phyloP scores from a whole-genome alignment of 352 stramenopile species.

The Achlya hypogyna region DNA sequence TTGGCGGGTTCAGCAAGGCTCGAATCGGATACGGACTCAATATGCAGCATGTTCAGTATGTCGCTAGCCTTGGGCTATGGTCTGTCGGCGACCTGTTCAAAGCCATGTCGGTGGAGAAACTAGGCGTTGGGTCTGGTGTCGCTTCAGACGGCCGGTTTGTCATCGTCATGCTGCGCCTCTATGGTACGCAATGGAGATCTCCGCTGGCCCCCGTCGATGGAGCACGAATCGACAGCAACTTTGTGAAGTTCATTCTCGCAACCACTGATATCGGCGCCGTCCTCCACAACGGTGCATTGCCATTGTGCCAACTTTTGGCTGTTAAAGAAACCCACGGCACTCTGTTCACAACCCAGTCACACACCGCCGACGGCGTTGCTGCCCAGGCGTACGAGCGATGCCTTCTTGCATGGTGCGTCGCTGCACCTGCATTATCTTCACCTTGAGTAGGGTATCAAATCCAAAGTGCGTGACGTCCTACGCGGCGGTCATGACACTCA shows the following conservation, averaged over 20 bases:
- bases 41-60: not conserved
- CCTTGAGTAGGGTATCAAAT: not conserved
- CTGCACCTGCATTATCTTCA: not conserved
- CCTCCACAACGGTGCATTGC: not conserved
- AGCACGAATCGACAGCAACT: not conserved
- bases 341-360: too few relatives aligned
- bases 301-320: not conserved
- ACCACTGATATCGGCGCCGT: not conserved
- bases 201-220: not conserved
- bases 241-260: not conserved
- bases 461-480: too few relatives aligned
- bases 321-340: not conserved
- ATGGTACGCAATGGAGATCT: not conserved
- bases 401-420: not conserved
- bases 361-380: not conserved
- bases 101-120: not conserved
- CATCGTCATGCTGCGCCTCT: not conserved
- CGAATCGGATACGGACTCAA: conserved; percentile 6
- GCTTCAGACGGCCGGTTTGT: not conserved
- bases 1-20: not conserved
- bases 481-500: too few relatives aligned
- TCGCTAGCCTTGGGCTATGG: not conserved
- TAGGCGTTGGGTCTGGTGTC: conserved; percentile 9
- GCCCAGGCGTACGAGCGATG: not conserved
- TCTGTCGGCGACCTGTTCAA: not conserved